Percentiles rank a stretch among this genome's conserved stretches.
Evolutionary conservation across 1,139 yeast species (phyloP).

Genomic region (Yamadazyma taylorii): DNA sequence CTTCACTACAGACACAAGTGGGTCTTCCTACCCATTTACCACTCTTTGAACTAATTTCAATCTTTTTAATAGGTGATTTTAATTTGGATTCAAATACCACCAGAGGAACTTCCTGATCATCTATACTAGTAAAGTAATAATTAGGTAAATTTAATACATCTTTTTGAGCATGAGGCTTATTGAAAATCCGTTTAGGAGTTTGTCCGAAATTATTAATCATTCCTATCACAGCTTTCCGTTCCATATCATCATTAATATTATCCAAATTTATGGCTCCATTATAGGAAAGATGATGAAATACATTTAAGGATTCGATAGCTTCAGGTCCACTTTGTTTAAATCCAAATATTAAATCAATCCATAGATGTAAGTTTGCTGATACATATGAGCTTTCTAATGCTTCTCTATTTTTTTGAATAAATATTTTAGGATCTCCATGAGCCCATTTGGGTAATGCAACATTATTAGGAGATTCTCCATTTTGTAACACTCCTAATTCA

Average conservation of each 20-base stretch:
- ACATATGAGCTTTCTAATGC: conserved; percentile 83
- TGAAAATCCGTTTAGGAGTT: conserved; percentile 73
- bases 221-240: conserved; percentile 73
- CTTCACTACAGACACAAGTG: conserved; percentile 36
- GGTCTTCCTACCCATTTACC: conserved; percentile 51
- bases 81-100: conserved; percentile 38
- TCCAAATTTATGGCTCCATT: conserved; percentile 81
- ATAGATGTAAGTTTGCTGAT: conserved; percentile 66
- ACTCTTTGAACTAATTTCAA: conserved; percentile 38
- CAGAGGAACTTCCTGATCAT: conserved; percentile 24
- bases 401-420: conserved; percentile 70
- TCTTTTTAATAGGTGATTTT: conserved; percentile 34
- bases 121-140: conserved; percentile 29
- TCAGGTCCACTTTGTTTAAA: conserved; percentile 69
- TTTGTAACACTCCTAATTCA: conserved; percentile 68
- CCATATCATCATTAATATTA: conserved; percentile 66
- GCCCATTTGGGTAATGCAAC: conserved; percentile 85
- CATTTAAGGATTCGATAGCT: conserved; percentile 67
- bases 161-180: conserved; percentile 58
- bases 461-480: conserved; percentile 55
- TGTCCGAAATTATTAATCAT: conserved; percentile 90
- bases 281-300: conserved; percentile 79
- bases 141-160: conserved; percentile 40
- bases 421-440: conserved; percentile 65
- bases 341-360: conserved; percentile 87